These are phyloP conservation scores for Fonsecaea erecta DNA, from an alignment of 2,329 filamentous ascomycete genomes.

Conservation along the genomic window DNA sequence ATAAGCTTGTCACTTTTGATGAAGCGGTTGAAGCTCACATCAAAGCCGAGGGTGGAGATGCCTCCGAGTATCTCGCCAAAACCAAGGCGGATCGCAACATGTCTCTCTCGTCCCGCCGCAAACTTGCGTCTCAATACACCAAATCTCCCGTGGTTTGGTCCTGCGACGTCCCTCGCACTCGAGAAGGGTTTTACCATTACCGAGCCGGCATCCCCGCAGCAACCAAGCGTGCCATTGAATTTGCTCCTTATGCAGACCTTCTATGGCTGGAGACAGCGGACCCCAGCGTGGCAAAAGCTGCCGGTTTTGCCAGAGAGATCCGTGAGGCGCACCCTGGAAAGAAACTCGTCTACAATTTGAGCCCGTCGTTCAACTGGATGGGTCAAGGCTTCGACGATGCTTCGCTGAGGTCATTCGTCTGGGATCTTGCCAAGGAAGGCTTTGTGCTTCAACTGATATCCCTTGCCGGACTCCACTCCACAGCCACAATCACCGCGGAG, in stretches of 20 bases:
- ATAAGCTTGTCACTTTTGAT: conserved; percentile 87
- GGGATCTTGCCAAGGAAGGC: conserved; percentile 91
- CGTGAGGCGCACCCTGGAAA: conserved; percentile 73
- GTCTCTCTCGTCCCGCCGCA: conserved; percentile 76
- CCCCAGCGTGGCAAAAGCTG: conserved; percentile 77
- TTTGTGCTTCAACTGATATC: conserved; percentile 69
- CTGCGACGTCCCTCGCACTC: conserved; percentile 89
- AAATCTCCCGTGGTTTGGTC: conserved; percentile 76
- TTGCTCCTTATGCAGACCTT: conserved; percentile 89
- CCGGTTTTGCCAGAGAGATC: conserved; percentile 76
- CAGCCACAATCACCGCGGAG: conserved; percentile 70
- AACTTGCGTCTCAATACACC: conserved; percentile 70
- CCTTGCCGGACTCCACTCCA: conserved; percentile 67
- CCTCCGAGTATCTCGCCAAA: conserved; percentile 68
- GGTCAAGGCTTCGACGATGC: conserved; percentile 85
- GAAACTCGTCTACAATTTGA: conserved; percentile 94
- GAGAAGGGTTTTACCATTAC: conserved; percentile 94
- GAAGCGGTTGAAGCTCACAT: conserved; percentile 83
- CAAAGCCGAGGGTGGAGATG: conserved; percentile 65
- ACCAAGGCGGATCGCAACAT: conserved; percentile 70
- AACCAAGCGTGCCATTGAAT: conserved; percentile 90
- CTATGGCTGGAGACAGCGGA: conserved; percentile 97
- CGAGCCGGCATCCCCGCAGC: conserved; percentile 70
- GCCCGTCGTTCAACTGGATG: conserved; percentile 98
- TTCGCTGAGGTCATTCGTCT: conserved; percentile 87